Evolutionary conservation across 1,139 yeast genomes (phyloP), one percentile per base, ranked within the genome.

Genomic region (Protomyces lactucae-debilis): DNA sequence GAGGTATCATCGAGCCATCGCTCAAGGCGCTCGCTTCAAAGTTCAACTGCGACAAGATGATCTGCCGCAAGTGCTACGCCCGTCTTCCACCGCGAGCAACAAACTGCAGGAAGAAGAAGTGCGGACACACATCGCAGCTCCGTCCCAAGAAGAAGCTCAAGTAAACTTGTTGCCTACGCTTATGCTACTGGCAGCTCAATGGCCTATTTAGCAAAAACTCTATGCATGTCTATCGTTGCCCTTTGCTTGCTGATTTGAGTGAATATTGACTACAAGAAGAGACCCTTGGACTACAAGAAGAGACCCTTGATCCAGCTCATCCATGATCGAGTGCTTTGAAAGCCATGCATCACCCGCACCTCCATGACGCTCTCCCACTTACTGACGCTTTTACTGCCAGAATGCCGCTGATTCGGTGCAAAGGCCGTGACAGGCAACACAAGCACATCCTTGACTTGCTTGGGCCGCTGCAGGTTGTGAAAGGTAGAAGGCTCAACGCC

Each of bases 91-190:
- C 98, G 82, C 93, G 98, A 88, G 99, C 99, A 76, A 93, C 98
- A 83, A 93, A 93, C 97, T 93, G 99, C 87, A 91, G 99, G 86
- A 93, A 93, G 98, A 91, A 97, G 90, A 93, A 93, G 87, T 93
- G 99, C 83, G 99, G 99, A 78, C 99, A 93, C 95, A 85, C 97
- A 82, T 93, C 93, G 86, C 99, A 93, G 55, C 60, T 66, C 39
- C 68, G 68, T 43, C 68, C 68, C 37, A 92, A 92, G 96, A 93
- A 93, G 96, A 93, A 93, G 91, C 88, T 91, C 82, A 92, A 92
- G 86, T 92, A 84, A 83, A 79, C 82, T 78, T 78, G 80, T 80
- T 76, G 61, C 55, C 55, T 23, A 6, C 21, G 48, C 21, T 16
- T 40, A 32, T 37, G 43, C 43, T 37, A 14, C 43, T 14, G 16